These are phyloP conservation scores for Calonectria henricotiae DNA, from an alignment of 2,329 filamentous ascomycete species.

Conservation along the genomic window DNA sequence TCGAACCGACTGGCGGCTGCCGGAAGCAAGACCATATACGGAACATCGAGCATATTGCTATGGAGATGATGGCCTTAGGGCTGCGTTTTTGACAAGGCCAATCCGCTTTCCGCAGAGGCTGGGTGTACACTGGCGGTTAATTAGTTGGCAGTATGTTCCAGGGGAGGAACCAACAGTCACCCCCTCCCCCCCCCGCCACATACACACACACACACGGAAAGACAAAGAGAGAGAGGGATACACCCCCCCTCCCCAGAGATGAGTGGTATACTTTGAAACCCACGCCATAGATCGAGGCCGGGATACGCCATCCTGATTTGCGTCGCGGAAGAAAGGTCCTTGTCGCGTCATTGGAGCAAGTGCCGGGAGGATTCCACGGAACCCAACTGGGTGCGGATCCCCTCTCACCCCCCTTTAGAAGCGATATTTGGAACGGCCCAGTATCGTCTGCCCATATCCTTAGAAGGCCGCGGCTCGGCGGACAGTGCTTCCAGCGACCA, in stretches of 20 bases:
- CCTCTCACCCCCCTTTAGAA: neutral
- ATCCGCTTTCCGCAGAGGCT: constrained; percentile 14
- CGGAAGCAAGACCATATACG: constrained; percentile 14
- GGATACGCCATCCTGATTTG: constrained; percentile 43
- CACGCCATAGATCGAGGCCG: constrained; percentile 43
- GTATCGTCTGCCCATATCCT: neutral
- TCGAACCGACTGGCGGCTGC: neutral
- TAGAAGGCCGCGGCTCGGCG: constrained; percentile 2
- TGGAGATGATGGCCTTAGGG: constrained; percentile 28
- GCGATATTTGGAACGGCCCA: neutral
- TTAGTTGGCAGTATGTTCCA: constrained; percentile 7
- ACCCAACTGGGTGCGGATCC: constrained; percentile 33
- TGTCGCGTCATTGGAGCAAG: constrained; percentile 42
- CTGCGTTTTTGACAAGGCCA: constrained; percentile 24
- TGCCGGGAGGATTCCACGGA: constrained; percentile 38
- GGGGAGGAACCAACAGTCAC: constrained; percentile 35
- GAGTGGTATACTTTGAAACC: constrained; percentile 40
- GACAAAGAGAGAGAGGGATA: neutral
- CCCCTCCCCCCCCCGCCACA: neutral
- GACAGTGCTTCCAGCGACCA: constrained; percentile 18
- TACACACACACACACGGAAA: constrained; percentile 21
- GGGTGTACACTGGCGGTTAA: constrained; percentile 24
- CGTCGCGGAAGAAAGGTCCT: constrained; percentile 36
- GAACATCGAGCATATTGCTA: constrained; percentile 21
- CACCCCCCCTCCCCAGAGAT: constrained; percentile 19